Evolutionary conservation across 345 rosid species (phyloP).

Genomic region (Isatis tinctoria): DNA sequence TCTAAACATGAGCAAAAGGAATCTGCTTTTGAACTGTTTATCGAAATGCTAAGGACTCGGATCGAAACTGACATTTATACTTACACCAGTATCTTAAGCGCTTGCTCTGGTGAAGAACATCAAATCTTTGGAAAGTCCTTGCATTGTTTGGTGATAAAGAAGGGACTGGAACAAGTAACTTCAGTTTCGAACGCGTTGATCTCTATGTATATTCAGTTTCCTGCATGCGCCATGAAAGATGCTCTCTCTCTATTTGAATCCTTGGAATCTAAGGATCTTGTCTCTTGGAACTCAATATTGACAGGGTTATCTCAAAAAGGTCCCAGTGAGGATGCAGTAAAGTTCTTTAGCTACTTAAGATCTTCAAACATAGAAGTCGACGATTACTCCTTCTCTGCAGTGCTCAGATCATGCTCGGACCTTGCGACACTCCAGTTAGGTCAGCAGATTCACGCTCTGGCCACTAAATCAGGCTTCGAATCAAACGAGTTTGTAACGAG

Average conservation of each 20-base stretch:
- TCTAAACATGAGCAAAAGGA: conserved; percentile 46
- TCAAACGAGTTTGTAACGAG: conserved; percentile 68
- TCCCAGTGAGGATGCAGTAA: conserved; percentile 50
- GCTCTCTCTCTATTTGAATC: conserved; percentile 46
- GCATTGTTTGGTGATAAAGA: conserved; percentile 59
- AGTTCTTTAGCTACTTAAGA: conserved; percentile 50
- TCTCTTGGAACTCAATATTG: conserved; percentile 73
- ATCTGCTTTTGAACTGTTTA: conserved; percentile 45
- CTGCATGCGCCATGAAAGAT: conserved; percentile 45
- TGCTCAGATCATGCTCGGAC: conserved; percentile 71
- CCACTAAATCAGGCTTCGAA: conserved; percentile 52
- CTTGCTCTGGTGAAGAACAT: conserved; percentile 41
- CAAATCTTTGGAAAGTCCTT: conserved; percentile 45
- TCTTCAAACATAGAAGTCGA: conserved; percentile 46
- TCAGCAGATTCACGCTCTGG: conserved; percentile 56
- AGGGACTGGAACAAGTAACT: conserved; percentile 52
- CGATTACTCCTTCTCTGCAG: conserved; percentile 69
- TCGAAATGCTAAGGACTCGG: conserved; percentile 44
- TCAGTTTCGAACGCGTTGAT: conserved; percentile 59
- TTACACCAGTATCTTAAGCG: conserved; percentile 60
- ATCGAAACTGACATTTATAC: conserved; percentile 59
- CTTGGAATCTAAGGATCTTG: conserved; percentile 55
- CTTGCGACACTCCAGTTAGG: conserved; percentile 68
- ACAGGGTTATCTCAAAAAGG: conserved; percentile 64
- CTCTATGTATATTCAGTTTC: conserved; percentile 55